Evolutionary conservation across 805 yeast genomes (phyloP).

Genomic region (Yamadazyma philogaea): DNA sequence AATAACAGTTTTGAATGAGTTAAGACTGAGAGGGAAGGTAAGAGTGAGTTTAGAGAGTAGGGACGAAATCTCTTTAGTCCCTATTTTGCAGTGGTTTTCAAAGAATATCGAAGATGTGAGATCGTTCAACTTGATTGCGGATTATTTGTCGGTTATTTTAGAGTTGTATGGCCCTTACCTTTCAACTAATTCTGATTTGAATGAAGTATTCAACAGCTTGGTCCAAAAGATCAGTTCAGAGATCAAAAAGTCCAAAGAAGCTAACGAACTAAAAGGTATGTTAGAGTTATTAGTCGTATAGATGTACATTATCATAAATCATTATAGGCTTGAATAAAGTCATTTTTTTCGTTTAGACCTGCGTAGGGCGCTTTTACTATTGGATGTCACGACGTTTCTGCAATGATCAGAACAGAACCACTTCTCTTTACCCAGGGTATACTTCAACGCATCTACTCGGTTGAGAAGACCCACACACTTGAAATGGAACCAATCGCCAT

Average conservation of each 20-base stretch:
- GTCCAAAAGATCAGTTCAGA: conserved; percentile 63
- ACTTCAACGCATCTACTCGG: conserved; percentile 36
- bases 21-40: conserved; percentile 85
- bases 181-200: conserved; percentile 73
- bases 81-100: conserved; percentile 79
- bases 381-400: conserved; percentile 12
- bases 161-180: conserved; percentile 76
- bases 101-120: conserved; percentile 78
- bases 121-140: conserved; percentile 59
- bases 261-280: conserved; percentile 91
- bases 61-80: conserved; percentile 83
- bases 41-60: conserved; percentile 75
- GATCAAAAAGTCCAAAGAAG: conserved; percentile 77
- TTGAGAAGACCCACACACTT: conserved; percentile 42
- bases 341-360: background rate
- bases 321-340: background rate
- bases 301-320: conserved; percentile 9
- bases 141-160: conserved; percentile 61
- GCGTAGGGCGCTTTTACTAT: conserved; percentile 1
- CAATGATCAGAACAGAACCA: conserved; percentile 42
- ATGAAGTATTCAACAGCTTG: conserved; percentile 63
- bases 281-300: conserved; percentile 70
- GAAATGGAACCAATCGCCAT: conserved; percentile 47
- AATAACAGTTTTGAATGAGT: conserved; percentile 77
- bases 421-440: conserved; percentile 29